These are phyloP conservation scores for Piromyces finnis DNA, from an alignment of 192 early-diverging fungal species.

Conservation along the genomic window DNA sequence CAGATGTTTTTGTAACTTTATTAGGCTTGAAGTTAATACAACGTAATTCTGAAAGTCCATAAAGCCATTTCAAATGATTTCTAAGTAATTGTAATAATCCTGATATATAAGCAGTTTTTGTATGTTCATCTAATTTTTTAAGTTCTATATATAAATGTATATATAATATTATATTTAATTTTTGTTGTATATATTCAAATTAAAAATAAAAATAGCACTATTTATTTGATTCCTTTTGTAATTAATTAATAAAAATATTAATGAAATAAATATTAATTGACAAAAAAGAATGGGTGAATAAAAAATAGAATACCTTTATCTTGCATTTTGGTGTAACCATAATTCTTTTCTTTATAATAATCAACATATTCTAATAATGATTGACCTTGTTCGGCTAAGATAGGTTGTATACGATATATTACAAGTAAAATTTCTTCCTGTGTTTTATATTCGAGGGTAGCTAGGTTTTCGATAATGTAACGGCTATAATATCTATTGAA, in stretches of 20 bases:
- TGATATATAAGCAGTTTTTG: background rate
- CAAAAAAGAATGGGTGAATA: no score
- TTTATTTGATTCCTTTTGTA: no score
- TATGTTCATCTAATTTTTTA: background rate
- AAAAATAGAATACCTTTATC: background rate
- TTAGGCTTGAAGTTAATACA: background rate
- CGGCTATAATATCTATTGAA: constrained; percentile 36
- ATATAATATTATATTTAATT: no score
- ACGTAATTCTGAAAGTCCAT: background rate
- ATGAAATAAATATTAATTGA: no score
- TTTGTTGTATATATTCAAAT: no score
- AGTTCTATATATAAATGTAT: background rate
- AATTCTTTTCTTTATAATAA: background rate
- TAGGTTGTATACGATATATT: constrained; percentile 18
- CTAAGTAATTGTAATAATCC: background rate
- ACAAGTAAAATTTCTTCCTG: constrained; percentile 66
- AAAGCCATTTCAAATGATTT: background rate
- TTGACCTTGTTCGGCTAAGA: background rate
- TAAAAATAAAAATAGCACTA: no score
- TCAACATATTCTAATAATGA: background rate
- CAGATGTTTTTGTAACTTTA: background rate
- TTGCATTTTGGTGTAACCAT: background rate
- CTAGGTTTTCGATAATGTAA: constrained; percentile 72
- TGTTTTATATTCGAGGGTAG: constrained; percentile 58
- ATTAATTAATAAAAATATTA: no score